Base-by-base conservation (phyloP, 106 monocot genomes). In the Posidonia australis region DNA sequence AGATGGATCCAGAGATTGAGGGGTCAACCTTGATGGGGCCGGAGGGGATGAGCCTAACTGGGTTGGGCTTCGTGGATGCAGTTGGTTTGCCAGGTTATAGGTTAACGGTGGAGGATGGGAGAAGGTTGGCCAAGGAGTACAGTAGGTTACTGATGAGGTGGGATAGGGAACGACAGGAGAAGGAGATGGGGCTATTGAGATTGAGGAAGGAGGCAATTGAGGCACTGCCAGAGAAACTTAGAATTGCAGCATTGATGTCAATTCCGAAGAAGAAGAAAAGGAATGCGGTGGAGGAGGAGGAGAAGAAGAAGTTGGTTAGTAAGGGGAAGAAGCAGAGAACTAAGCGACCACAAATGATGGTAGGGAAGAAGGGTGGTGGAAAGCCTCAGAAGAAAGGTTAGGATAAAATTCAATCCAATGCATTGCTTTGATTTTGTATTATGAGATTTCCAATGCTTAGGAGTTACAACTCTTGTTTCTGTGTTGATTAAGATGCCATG, bases 181-280 rank as follows among this genome's bases (percentile, higher is more conserved):
- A 79, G 22, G 91, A 99, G 77, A 64, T 79, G 13, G 61, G 58
- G 5, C 52, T 91, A 56, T 65, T 99, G 42, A 65, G 64, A 51
- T 67, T 99, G 60, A 99, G 87, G 80, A 88, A 83, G 85, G 91
- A 81, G 70, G 98, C 98, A 1, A 83, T 99, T 13, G 83, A 67
- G 18, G 98, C 91, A 5, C 67, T 99, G 70, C 98, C 98, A 10
- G 85, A 99, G 60, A 32, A 77, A 30, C 73, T 99, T 28, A 74
- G 68, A 48, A 78, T 29, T n/a, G 83, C 83, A 19, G 98, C 98
- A 3, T 9, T 85, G 71, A 81, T 83, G 54, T 84, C 91, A 1
- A 21, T 44, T 10, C 29, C 12, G 13, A 68, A 56, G 26, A 68
- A 68, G 42, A 66, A 32, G 9, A 68, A 68, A 9, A 56, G 25